These are phyloP conservation scores for Linnemannia hyalina DNA, from an alignment of 192 early-diverging fungal species.

Conservation along the genomic window DNA sequence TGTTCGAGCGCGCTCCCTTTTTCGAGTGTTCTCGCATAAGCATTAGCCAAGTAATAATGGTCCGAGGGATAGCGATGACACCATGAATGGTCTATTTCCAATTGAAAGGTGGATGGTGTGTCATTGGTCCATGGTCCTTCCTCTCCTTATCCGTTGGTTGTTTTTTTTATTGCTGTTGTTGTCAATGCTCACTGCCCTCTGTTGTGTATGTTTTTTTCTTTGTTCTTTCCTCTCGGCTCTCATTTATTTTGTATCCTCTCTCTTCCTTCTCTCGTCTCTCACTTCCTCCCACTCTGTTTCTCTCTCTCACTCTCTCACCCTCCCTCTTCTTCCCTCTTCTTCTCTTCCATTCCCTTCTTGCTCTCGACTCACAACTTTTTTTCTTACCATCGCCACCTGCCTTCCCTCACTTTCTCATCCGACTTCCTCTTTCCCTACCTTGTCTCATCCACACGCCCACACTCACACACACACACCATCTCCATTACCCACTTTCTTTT, in stretches of 20 bases:
- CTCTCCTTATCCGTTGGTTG: neutral
- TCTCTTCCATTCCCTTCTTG: neutral
- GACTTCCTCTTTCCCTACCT: neutral
- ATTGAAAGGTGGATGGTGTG: too few species aligned
- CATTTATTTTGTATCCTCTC: neutral
- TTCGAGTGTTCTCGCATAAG: too few species aligned
- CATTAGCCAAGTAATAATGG: too few species aligned
- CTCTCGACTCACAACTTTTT: neutral
- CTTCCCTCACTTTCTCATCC: constrained; percentile 1
- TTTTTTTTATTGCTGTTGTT: neutral
- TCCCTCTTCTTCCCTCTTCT: neutral
- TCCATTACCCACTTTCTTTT: neutral
- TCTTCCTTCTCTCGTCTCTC: neutral
- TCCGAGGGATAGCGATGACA: too few species aligned
- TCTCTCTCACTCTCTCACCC: neutral
- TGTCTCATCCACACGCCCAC: neutral
- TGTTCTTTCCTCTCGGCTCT: constrained; percentile 1
- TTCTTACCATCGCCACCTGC: neutral
- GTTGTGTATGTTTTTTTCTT: neutral
- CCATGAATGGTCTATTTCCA: too few species aligned
- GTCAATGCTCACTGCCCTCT: neutral
- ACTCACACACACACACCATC: neutral
- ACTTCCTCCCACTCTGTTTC: neutral
- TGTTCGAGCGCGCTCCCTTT: too few species aligned
- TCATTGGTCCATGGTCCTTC: too few species aligned